These are phyloP conservation scores for Fusarium mexicanum DNA, from an alignment of 2,329 filamentous ascomycete genomes.

Conservation along the genomic window DNA sequence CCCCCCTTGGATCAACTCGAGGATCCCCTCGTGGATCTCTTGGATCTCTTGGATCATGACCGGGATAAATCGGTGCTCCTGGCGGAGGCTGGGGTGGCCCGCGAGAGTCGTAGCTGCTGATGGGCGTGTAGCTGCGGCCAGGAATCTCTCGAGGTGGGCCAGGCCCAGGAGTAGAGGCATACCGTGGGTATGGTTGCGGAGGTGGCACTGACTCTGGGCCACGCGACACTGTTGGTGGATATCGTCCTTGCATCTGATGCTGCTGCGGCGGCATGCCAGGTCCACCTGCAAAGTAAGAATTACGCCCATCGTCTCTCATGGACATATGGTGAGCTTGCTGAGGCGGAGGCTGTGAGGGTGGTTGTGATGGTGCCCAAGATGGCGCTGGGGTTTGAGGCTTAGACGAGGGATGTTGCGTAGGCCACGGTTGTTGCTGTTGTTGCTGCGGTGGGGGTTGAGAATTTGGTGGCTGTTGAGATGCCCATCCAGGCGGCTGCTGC, in stretches of 20 bases:
- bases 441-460: slow-evolving; percentile 46
- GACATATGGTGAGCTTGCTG: slow-evolving; percentile 48
- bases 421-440: slow-evolving; percentile 48
- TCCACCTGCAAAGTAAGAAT: slow-evolving; percentile 48
- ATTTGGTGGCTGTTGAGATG: slow-evolving; percentile 46
- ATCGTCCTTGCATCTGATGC: slow-evolving; percentile 51
- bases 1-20: slow-evolving; percentile 42
- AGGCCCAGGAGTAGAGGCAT: slow-evolving; percentile 55
- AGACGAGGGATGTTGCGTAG: slow-evolving; percentile 45
- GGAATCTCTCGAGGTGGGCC: slow-evolving; percentile 54
- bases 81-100: slow-evolving; percentile 49
- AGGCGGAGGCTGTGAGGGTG: slow-evolving; percentile 47
- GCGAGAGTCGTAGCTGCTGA: slow-evolving; percentile 53
- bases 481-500: slow-evolving; percentile 46
- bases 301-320: slow-evolving; percentile 52
- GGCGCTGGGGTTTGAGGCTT: slow-evolving; percentile 50
- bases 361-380: slow-evolving; percentile 48
- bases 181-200: slow-evolving; percentile 55
- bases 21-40: slow-evolving; percentile 46
- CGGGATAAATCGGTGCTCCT: slow-evolving; percentile 46
- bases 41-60: slow-evolving; percentile 43
- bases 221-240: slow-evolving; percentile 51
- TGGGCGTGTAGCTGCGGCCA: slow-evolving; percentile 58
- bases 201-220: slow-evolving; percentile 53
- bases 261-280: slow-evolving; percentile 41